A percentile compares a stretch with the other conserved stretches of the same genome.
These are phyloP conservation scores for Pulveroboletus ravenelii DNA, from an alignment of 768 basidiomycete genomes.

Conservation along the genomic window DNA sequence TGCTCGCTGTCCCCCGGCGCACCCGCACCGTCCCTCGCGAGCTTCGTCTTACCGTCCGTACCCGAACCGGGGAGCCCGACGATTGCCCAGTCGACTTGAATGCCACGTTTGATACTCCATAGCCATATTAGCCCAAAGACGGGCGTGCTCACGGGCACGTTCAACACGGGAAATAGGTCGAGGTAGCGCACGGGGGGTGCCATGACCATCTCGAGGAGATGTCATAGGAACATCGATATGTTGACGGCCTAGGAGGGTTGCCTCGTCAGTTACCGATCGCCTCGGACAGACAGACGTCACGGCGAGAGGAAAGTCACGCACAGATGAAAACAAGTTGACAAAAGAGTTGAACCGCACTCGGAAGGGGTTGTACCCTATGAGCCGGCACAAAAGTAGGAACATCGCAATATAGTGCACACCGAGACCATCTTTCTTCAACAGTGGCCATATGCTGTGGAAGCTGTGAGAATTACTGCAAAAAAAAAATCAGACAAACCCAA, in stretches of 20 bases:
- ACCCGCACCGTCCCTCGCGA: neutral
- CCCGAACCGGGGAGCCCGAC: conserved; percentile 44
- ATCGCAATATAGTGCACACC: conserved; percentile 68
- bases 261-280: conserved; percentile 7
- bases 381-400: conserved; percentile 73
- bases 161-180: conserved; percentile 80
- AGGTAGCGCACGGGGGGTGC: conserved; percentile 73
- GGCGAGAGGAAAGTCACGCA: conserved; percentile 22
- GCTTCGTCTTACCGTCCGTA: neutral
- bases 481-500: conserved; percentile 29
- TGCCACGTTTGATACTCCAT: conserved; percentile 80
- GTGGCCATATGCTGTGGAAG: conserved; percentile 82
- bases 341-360: conserved; percentile 40
- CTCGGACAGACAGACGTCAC: neutral
- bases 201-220: conserved; percentile 58
- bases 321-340: conserved; percentile 50
- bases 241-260: conserved; percentile 46
- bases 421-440: conserved; percentile 75
- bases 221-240: conserved; percentile 47
- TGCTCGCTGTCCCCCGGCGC: conserved; percentile 1
- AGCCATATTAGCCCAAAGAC: conserved; percentile 83
- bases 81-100: conserved; percentile 79
- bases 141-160: conserved; percentile 74
- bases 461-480: neutral
- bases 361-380: conserved; percentile 75